Base-by-base conservation (phyloP, 1,284 basidiomycete genomes). In the Trichosporon inkin region DNA sequence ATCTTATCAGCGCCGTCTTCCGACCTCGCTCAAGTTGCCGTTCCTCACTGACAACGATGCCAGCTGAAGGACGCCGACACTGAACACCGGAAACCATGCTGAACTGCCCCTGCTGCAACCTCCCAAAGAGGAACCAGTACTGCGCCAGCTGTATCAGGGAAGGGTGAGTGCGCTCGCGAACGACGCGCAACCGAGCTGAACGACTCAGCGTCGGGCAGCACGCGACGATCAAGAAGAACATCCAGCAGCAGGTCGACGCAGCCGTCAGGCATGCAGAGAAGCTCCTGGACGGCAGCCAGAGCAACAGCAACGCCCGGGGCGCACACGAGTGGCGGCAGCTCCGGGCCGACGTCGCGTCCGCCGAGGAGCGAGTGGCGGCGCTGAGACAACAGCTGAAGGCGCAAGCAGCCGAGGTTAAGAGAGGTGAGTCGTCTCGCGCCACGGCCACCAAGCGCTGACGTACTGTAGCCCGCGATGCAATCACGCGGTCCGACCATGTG, bases 121-220 rank as follows among this genome's bases (percentile, higher is more conserved):
- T 55, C 6, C 52, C 62, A 3, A 67, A 71, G 53, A 16, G 55
- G 10, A 49, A 58, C 19, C 67, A 68, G 20, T 73, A 69, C 60
- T 75, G 73, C 60, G 36, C 67, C 4, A 13, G 44, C 11, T 75
- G 73, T 51, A 62, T 75, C 2, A 62, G 47, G 8, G 61, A 72
- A 63, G 71, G 72, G 72, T 74, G 34, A 22, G 72, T 62, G 14
- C n/a, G n/a, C 6, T 52, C 11, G 20, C 13, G 11, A 14, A 28
- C 11, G 20, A 41, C 32, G n/a, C 11, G 11, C 28, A 35, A 28
- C 55, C n/a, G 8, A 20, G 17, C 57, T 51, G 28, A 17, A 57
- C 52, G 22, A 10, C 7, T 11, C 47, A 67, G 69, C 14, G 63
- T 68, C 34, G 55, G 54, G 14, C 41, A 60, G 8, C 65, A 65